phyloP scores from a whole-genome alignment of 1,284 basidiomycete genomes.

The Ustilago curta region DNA sequence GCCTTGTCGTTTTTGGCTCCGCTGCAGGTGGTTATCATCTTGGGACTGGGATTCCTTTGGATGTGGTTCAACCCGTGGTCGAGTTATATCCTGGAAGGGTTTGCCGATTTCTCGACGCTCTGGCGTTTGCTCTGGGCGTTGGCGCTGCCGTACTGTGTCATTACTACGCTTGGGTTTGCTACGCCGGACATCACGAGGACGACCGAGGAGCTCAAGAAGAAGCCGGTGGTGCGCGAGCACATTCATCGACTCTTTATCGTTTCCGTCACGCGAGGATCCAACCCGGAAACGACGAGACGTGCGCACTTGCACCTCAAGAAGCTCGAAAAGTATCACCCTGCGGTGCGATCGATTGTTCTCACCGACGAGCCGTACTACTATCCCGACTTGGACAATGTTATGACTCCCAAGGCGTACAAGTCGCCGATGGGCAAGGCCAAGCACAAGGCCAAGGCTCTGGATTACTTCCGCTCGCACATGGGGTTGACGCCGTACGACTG shows the following conservation, averaged over 20 bases:
- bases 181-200: slow-evolving; percentile 70
- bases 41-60: slow-evolving; percentile 69
- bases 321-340: slow-evolving; percentile 71
- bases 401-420: slow-evolving; percentile 71
- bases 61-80: slow-evolving; percentile 69
- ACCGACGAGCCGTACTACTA: slow-evolving; percentile 71
- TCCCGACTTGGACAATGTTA: slow-evolving; percentile 71
- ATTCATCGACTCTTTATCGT: slow-evolving; percentile 71
- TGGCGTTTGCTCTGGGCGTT: slow-evolving; percentile 71
- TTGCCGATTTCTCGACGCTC: slow-evolving; percentile 68
- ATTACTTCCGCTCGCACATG: slow-evolving; percentile 71
- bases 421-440: slow-evolving; percentile 70
- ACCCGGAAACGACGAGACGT: slow-evolving; percentile 70
- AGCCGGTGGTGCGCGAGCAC: slow-evolving; percentile 69
- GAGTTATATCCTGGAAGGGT: slow-evolving; percentile 67
- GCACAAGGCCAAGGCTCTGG: slow-evolving; percentile 71
- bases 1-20: slow-evolving; percentile 68
- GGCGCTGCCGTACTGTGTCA: slow-evolving; percentile 69
- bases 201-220: slow-evolving; percentile 67
- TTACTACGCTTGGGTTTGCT: slow-evolving; percentile 68
- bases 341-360: slow-evolving; percentile 70
- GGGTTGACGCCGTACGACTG: slow-evolving; percentile 70
- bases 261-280: slow-evolving; percentile 71
- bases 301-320: slow-evolving; percentile 70
- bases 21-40: slow-evolving; percentile 68